Evolutionary conservation across 768 basidiomycete species (phyloP).

Genomic region (Naematelia encephala): DNA sequence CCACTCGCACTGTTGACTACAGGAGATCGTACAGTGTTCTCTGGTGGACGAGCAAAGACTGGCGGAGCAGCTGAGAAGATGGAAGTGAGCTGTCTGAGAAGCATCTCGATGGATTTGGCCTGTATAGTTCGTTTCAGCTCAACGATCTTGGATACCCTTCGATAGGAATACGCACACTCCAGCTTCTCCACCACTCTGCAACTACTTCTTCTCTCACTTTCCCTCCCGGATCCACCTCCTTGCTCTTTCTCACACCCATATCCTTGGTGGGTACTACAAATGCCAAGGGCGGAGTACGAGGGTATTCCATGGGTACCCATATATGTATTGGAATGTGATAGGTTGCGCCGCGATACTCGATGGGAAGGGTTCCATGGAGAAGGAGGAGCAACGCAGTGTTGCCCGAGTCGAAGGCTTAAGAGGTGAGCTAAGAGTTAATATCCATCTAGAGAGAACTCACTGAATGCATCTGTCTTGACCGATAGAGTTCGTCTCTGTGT

Average conservation of each 20-base stretch:
- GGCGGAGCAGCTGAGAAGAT: constrained; percentile 84
- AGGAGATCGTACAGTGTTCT: neutral
- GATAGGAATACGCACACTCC: constrained; percentile 68
- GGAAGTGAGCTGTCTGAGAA: constrained; percentile 73
- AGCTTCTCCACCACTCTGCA: constrained; percentile 73
- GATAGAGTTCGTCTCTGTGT: constrained; percentile 35
- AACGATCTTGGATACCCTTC: neutral
- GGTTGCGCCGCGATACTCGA: constrained; percentile 65
- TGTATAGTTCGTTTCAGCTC: constrained; percentile 51
- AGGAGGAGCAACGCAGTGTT: constrained; percentile 87
- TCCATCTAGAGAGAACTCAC: constrained; percentile 26
- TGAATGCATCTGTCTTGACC: constrained; percentile 52
- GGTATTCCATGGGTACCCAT: constrained; percentile 84
- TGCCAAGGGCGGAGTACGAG: constrained; percentile 71
- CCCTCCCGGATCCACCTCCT: constrained; percentile 61
- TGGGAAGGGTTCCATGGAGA: constrained; percentile 85
- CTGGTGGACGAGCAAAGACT: constrained; percentile 73
- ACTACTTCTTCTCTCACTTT: constrained; percentile 68
- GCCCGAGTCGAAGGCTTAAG: constrained; percentile 85
- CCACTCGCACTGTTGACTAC: constrained; percentile 12
- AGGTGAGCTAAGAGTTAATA: neutral
- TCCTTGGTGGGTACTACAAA: constrained; percentile 89
- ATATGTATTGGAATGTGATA: constrained; percentile 93
- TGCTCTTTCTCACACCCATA: constrained; percentile 79
- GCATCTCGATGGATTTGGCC: constrained; percentile 71